phyloP scores from a whole-genome alignment of 139 green algal species.

The Coelastrella sp. region DNA sequence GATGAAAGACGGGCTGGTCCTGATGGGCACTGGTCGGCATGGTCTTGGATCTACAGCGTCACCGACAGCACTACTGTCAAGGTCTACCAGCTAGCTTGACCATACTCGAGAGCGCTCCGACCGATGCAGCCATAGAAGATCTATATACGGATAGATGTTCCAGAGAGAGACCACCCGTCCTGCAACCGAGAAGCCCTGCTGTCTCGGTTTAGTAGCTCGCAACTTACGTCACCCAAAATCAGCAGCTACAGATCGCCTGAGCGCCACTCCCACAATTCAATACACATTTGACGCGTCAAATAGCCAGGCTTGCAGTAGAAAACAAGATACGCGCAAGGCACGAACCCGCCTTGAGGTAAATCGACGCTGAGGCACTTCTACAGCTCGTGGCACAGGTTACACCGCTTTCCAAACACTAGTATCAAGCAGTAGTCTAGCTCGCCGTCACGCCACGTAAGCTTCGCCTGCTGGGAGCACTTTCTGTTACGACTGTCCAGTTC shows the following conservation, averaged over 20 bases:
- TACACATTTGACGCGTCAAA: too few species aligned
- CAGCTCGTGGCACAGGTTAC: too few species aligned
- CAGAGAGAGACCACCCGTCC: background rate
- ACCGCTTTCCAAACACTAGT: background rate
- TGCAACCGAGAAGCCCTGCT: background rate
- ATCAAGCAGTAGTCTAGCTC: background rate
- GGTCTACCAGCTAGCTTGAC: background rate
- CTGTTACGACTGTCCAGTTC: background rate
- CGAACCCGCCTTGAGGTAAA: too few species aligned
- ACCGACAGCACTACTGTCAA: background rate
- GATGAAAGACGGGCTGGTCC: slow-evolving; percentile 19
- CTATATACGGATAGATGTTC: background rate
- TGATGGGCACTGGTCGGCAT: background rate
- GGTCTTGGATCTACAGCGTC: background rate
- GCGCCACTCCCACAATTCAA: too few species aligned
- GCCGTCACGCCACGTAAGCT: background rate
- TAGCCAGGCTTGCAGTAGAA: too few species aligned
- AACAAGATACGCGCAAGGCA: too few species aligned
- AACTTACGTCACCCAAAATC: background rate
- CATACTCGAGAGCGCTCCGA: background rate
- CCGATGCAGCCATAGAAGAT: background rate
- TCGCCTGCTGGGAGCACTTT: background rate
- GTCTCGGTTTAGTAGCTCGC: background rate
- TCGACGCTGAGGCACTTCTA: too few species aligned
- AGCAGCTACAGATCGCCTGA: background rate